Conservation (phyloP, 805 yeast genomes). For the Nakazawaea ernobii region DNA sequence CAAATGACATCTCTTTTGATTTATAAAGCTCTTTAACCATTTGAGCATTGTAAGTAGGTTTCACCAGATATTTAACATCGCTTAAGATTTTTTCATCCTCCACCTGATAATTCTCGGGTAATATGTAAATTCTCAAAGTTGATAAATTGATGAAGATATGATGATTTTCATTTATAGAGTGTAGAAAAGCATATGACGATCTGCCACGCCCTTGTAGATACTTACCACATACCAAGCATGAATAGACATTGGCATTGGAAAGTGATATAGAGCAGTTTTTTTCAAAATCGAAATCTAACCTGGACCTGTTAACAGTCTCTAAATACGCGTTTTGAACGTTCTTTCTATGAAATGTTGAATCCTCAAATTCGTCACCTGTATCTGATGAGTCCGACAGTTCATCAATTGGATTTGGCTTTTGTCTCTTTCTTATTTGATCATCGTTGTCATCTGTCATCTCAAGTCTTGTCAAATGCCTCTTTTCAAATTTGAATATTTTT, state of each 20-base stretch:
- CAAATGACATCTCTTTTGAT: slow-evolving; percentile 23
- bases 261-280: slow-evolving; percentile 61
- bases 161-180: slow-evolving; percentile 57
- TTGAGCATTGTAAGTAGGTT: slow-evolving; percentile 41
- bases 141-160: slow-evolving; percentile 56
- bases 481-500: too few relatives aligned
- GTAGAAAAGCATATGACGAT: slow-evolving; percentile 62
- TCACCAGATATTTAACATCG: slow-evolving; percentile 47
- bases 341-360: not conserved
- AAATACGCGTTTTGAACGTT: slow-evolving; percentile 22
- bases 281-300: slow-evolving; percentile 65
- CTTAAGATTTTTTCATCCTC: slow-evolving; percentile 29
- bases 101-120: slow-evolving; percentile 59
- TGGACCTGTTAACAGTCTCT: slow-evolving; percentile 36
- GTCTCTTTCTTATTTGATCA: not conserved
- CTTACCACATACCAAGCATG: slow-evolving; percentile 71
- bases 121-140: slow-evolving; percentile 41
- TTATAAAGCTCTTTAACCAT: slow-evolving; percentile 27
- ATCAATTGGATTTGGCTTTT: not conserved
- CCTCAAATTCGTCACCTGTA: not conserved
- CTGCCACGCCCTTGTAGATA: slow-evolving; percentile 63
- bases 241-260: slow-evolving; percentile 56
- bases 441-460: too few relatives aligned
- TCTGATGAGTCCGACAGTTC: not conserved
- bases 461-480: too few relatives aligned